Percentiles rank a stretch among this genome's conserved stretches.
These are phyloP conservation scores for Hippophae rhamnoides DNA, from an alignment of 306 rosid genomes.

Conservation along the genomic window DNA sequence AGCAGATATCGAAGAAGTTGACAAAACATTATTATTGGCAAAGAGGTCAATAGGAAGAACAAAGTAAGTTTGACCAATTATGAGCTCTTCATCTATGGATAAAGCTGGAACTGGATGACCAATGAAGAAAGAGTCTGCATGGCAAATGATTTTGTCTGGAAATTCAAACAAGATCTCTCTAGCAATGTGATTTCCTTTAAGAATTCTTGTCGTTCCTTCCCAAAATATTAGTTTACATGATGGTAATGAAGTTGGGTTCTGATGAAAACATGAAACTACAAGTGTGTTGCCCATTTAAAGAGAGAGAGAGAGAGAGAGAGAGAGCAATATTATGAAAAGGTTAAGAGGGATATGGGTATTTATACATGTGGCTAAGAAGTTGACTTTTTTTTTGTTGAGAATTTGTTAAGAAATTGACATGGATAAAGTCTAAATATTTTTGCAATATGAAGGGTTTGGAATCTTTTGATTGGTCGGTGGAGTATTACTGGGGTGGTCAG, in stretches of 20 bases:
- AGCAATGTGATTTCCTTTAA: slow-evolving; percentile 49
- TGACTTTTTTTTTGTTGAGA: not conserved
- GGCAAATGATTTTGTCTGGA: slow-evolving; percentile 76
- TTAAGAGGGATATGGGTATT: not conserved
- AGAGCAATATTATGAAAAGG: not conserved
- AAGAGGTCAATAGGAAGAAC: slow-evolving; percentile 72
- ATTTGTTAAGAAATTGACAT: slow-evolving; percentile 38
- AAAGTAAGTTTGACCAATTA: slow-evolving; percentile 67
- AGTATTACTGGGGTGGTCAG: slow-evolving; percentile 42
- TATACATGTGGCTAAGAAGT: not conserved
- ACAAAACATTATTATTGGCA: slow-evolving; percentile 27
- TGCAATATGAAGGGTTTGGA: not conserved
- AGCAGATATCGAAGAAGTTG: slow-evolving; percentile 43
- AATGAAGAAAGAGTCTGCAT: slow-evolving; percentile 75
- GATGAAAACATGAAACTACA: slow-evolving; percentile 36
- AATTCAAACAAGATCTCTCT: slow-evolving; percentile 85
- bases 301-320: not conserved
- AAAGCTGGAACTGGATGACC: slow-evolving; percentile 62
- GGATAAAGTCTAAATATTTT: slow-evolving; percentile 24
- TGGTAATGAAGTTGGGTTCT: not conserved
- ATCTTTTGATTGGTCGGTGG: too few species aligned
- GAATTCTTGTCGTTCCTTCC: slow-evolving; percentile 41
- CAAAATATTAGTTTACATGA: slow-evolving; percentile 42
- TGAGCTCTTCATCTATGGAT: slow-evolving; percentile 53
- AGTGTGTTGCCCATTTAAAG: slow-evolving; percentile 44